Evolutionary conservation across 768 basidiomycete species (phyloP), one percentile per base, ranked within the genome.

Genomic region (Lentinus tigrinus): DNA sequence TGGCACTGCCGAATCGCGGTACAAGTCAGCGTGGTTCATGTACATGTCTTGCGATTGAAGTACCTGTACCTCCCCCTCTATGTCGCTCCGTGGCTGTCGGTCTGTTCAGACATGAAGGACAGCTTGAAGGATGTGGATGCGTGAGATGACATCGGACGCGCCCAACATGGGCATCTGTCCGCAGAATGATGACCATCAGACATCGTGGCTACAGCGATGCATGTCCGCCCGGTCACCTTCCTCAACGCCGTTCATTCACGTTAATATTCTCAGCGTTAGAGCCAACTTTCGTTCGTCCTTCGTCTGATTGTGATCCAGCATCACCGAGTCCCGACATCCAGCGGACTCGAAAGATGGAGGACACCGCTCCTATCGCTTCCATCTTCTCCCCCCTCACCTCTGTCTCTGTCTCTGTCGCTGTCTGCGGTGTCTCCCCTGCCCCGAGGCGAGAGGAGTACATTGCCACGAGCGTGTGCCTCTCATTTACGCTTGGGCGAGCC

Each of bases 151-250:
- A 11, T 31, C 31, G 31, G 31, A 11, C 31, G 31, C 31, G 31
- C 31, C 6, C 31, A 31, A 11, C 31, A 31, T 31, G 52, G 28
- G 31, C 40, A 56, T 47, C 54, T 60, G 27, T 55, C 58, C 49
- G 59, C 54, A 50, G 54, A 37, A 27, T 60, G 59, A 60, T 60
- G 43, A 14, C 37, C 49, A 60, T 60, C 59, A 56, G 24, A 14
- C 26, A 5, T 47, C 59, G 54, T 60, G 34, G 44, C 59, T 52
- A 60, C 59, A 60, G 53, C 51, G 42, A 40, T 21, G 21, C 46
- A 31, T 31, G 27, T 14, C 42, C 39, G 34, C 39, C 47, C 31
- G 23, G 39, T 39, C n/a, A 27, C 31, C 31, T 31, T 40, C 24
- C 31, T 23, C 40, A 38, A 21, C 49, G 19, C 38, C 38, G 31